Base-by-base conservation (phyloP, 2,329 filamentous ascomycete species). In the Talaromyces funiculosus region DNA sequence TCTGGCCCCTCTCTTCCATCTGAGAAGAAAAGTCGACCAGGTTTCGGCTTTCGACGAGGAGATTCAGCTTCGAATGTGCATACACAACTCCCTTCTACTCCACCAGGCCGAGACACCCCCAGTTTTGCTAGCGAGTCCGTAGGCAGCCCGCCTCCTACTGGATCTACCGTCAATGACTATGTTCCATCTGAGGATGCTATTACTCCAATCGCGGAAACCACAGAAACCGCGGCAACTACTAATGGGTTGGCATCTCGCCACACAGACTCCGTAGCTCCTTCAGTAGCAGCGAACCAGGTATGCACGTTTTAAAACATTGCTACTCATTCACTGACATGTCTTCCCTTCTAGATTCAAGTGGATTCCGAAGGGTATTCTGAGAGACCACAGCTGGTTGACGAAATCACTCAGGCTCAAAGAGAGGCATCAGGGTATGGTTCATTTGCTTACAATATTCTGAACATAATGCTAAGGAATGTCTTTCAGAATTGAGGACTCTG, bases 341-440 rank as follows among this genome's bases (percentile, higher is more conserved):
- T 31, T 12, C 31, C 3, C 29, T 24, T 10, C 7, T 54, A 72
- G 68, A 65, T 64, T 37, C 70, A 67, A 29, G 67, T 74, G 12
- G 75, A 78, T 62, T 74, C 75, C 2, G 75, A 77, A 64, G 75
- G 75, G 2, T 77, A 70, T 64, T 72, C 72, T 16, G 70, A 75
- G 60, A 70, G 73, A 42, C 75, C 75, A n/a, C 68, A 71, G 33
- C 75, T 69, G 29, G 68, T 77, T 45, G 77, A 79, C 61, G 77
- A 79, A 45, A 78, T 79, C 45, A 75, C 75, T 16, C 71, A 75
- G 47, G 71, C 73, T 24, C 77, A 80, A 58, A 73, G 74, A 66
- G 78, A 80, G 67, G 77, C 77, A 43, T 67, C 73, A 29, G 70
- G 71, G 73, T 75, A 73, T 56, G 22, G 5, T 12, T 57, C 3